Evolutionary conservation across 2,329 filamentous ascomycete species (phyloP), one percentile per base, ranked within the genome.

Genomic region (Monosporascus sp.): DNA sequence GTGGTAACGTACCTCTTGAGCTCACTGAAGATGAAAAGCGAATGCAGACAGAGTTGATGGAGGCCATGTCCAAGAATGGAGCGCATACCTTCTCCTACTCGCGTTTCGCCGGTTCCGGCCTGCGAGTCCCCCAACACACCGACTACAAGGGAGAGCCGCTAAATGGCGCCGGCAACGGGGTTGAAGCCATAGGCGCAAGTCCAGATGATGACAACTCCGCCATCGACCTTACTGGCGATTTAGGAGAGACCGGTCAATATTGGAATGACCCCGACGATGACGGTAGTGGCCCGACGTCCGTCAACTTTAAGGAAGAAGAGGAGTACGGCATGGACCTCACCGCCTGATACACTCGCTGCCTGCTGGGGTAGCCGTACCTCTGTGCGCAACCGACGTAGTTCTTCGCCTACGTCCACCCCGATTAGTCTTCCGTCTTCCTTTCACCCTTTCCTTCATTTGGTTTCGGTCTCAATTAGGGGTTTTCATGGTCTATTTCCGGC

Each of bases 271-370:
- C 81, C 56, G 86, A 88, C 66, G 88, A 87, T 65, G 87, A 88
- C 51, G 85, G 80, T 56, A 89, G 84, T 65, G 86, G 86, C 52
- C 81, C 85, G 45, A 78, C 78, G 24, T 74, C 77, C 7, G 77
- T 89, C 65, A 86, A 87, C 68, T 90, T 97, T 74, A 96, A 96
- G 72, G 92, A 96, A 70, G 92, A 97, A 72, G 92, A 97, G 63
- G 92, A 96, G 73, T 96, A 89, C 66, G 85, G 84, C 66, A 95
- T 96, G 89, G 89, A 94, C 60, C 71, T 85, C 59, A 80, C 74
- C 20, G 9, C 14, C 20, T 46, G 17, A 26, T 46, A 24, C 5
- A 16, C 41, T 22, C 27, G 9, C 9, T 31, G 9, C 27, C 27
- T 31, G 27, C 27, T 14, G 27, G 27, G 27, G 27, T 31, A 31